phyloP scores from a whole-genome alignment of 371 early-diverging fungal species.

The Umbelopsis sp. region DNA sequence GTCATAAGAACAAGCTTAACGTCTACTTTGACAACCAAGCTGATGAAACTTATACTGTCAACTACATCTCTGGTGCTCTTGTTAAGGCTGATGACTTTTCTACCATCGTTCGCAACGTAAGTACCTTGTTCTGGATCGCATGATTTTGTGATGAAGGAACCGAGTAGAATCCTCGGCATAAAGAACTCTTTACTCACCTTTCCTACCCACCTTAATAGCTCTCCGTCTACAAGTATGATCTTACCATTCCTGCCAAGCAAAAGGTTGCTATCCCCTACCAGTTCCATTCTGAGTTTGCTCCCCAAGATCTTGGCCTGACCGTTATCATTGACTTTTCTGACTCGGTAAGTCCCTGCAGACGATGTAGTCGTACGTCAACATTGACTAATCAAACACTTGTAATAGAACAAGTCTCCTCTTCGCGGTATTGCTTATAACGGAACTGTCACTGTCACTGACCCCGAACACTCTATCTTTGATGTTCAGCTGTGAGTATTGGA shows the following conservation, averaged over 20 bases:
- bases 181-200: background rate
- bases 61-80: constrained; percentile 47
- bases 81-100: constrained; percentile 35
- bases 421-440: constrained; percentile 52
- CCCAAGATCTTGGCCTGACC: constrained; percentile 47
- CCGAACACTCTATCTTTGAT: constrained; percentile 50
- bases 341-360: constrained; percentile 32
- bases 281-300: constrained; percentile 52
- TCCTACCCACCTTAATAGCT: constrained; percentile 39
- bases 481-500: constrained; percentile 47
- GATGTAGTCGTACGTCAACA: background rate
- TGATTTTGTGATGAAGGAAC: background rate
- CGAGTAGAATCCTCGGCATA: background rate
- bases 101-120: constrained; percentile 49
- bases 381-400: background rate
- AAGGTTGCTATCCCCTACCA: constrained; percentile 42
- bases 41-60: constrained; percentile 36
- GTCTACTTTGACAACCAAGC: constrained; percentile 49
- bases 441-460: constrained; percentile 46
- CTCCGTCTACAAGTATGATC: constrained; percentile 36
- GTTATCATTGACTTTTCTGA: constrained; percentile 45
- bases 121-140: constrained; percentile 13
- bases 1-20: constrained; percentile 49
- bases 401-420: constrained; percentile 20
- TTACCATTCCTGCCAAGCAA: constrained; percentile 34